Evolutionary conservation across 805 yeast genomes (phyloP).

Genomic region (Lipomyces orientalis): DNA sequence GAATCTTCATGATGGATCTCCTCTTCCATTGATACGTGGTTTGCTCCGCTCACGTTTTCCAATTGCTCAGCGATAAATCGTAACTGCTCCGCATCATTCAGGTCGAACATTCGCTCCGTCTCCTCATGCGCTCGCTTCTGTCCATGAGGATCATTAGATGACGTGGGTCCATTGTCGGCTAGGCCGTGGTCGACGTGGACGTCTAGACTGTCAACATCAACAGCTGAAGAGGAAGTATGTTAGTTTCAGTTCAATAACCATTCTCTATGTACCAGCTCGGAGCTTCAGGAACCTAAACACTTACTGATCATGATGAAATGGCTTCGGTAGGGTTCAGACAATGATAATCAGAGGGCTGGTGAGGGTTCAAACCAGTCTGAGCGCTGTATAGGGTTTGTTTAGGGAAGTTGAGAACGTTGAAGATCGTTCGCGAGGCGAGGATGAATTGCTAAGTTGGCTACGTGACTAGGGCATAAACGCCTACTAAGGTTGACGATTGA

Average conservation of each 20-base stretch:
- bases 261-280: not conserved
- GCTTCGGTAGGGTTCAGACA: not conserved
- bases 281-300: not conserved
- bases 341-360: not conserved
- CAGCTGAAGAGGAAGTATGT: conserved; percentile 4
- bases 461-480: not conserved
- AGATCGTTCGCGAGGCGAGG: not conserved
- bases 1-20: conserved; percentile 10
- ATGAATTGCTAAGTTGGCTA: not conserved
- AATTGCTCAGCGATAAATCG: conserved; percentile 42
- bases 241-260: not conserved
- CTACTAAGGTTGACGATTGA: not conserved
- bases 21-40: conserved; percentile 8
- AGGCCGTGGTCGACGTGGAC: conserved; percentile 4
- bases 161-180: not conserved
- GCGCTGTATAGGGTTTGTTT: not conserved
- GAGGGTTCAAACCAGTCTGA: conserved; percentile 4
- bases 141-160: not conserved
- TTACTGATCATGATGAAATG: conserved; percentile 1
- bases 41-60: conserved; percentile 51
- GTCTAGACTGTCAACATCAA: conserved; percentile 11
- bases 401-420: not conserved
- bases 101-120: conserved; percentile 25
- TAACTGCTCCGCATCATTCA: conserved; percentile 42
- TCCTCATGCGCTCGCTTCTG: conserved; percentile 8